A percentile compares a stretch with the other conserved stretches of the same genome.
phyloP scores from a whole-genome alignment of 2,329 filamentous ascomycete genomes.

The Pestalotiopsis sp. region DNA sequence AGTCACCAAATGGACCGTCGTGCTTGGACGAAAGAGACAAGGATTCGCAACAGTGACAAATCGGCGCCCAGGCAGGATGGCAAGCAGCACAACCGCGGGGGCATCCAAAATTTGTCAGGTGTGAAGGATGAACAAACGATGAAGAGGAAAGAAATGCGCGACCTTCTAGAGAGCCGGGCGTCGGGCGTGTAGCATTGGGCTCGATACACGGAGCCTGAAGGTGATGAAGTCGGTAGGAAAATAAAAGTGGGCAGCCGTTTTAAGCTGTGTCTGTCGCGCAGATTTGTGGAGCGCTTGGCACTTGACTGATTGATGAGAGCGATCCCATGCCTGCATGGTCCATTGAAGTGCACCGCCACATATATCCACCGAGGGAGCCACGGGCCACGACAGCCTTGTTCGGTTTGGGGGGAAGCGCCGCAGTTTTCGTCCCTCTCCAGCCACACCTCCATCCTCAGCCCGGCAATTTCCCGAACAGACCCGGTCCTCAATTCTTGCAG shows the following conservation, averaged over 20 bases:
- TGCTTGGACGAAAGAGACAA: background rate
- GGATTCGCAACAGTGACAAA: background rate
- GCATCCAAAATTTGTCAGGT: background rate
- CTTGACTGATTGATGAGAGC: background rate
- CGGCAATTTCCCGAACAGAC: slow-evolving; percentile 13
- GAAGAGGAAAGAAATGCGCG: background rate
- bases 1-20: background rate
- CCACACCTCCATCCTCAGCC: background rate
- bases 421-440: background rate
- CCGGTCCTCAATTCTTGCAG: slow-evolving; percentile 15
- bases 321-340: background rate
- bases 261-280: background rate
- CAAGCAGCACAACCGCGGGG: background rate
- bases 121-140: background rate
- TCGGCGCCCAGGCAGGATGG: background rate
- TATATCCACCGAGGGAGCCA: background rate
- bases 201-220: background rate
- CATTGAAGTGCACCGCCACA: background rate
- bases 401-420: background rate
- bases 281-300: background rate
- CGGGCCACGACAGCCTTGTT: background rate
- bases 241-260: background rate
- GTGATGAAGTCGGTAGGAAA: background rate
- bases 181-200: background rate
- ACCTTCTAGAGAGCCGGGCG: background rate